These are phyloP conservation scores for Mycena filopes DNA, from an alignment of 768 basidiomycete species.

Conservation along the genomic window DNA sequence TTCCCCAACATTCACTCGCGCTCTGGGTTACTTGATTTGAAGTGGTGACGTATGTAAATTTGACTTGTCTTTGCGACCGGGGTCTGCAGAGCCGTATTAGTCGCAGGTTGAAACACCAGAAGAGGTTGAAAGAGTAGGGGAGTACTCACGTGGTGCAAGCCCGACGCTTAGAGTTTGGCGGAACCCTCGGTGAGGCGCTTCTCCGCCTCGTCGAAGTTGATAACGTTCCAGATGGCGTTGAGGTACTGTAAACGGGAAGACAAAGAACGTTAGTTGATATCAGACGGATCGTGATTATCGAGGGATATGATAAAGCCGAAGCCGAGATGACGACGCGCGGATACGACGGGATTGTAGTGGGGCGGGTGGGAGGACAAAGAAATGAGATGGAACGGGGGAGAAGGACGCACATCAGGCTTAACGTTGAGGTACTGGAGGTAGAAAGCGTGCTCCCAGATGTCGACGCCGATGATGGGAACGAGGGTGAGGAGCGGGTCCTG, in stretches of 20 bases:
- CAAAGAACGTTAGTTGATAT: neutral
- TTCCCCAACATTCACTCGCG: neutral
- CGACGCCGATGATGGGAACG: conserved; percentile 34
- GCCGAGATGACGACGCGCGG: neutral
- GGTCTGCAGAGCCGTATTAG: neutral
- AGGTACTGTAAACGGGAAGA: conserved; percentile 68
- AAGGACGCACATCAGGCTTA: conserved; percentile 81
- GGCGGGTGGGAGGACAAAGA: neutral
- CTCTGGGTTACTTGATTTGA: conserved; percentile 5
- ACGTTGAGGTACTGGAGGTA: conserved; percentile 98
- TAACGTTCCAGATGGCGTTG: conserved; percentile 88
- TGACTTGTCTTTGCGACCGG: neutral
- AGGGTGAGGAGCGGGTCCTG: conserved; percentile 88
- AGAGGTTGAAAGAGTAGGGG: too few species aligned
- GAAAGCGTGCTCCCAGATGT: conserved; percentile 48
- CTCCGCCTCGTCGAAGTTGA: conserved; percentile 92
- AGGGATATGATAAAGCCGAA: neutral
- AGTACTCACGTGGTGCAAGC: too few species aligned
- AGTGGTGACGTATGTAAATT: neutral
- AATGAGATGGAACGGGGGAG: conserved; percentile 1
- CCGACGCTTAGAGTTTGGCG: conserved; percentile 36
- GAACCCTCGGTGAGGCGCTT: conserved; percentile 47
- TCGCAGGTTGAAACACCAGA: too few species aligned
- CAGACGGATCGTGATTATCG: neutral
- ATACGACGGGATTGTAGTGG: neutral